Base-by-base conservation (phyloP, 2,329 filamentous ascomycete genomes). In the Beauveria rudraprayagi region DNA sequence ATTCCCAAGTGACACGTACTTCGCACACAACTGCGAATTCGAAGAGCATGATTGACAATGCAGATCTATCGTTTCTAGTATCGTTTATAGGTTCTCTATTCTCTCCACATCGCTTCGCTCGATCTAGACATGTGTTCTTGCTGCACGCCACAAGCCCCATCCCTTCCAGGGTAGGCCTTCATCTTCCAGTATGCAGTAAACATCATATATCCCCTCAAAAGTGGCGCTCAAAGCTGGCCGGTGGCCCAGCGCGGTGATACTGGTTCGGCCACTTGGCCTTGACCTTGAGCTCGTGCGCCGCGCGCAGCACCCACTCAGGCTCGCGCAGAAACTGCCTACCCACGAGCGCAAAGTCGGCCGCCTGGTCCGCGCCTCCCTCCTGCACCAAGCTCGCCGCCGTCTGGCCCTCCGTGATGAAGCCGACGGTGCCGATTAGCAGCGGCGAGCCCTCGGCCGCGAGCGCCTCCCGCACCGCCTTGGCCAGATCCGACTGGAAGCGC, bases 301-400 rank as follows among this genome's bases (percentile, higher is more conserved):
- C 87, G 40, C 83, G 80, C 74, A 91, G 84, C 9, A 91, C 88
- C 70, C 92, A 85, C 62, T 90, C 86, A 0, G 92, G 89, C 69
- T 96, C 91, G 71, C 91, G 85, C 75, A 95, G 80, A 73, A 94
- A 94, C 69, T 89, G 87, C 61, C 91, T 80, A 0, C 84, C 92
- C 1, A 88, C 80, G 19, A 93, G 79, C 0, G 88, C 85, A n/a
- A 92, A 72, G 70, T 97, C 92, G 57, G 9, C 76, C 72, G 63
- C 76, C 72, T 62, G 83, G 76, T 56, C 67, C 70, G 60, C 72
- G n/a, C 71, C 74, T 17, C 71, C 75, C 60, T 77, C 75, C 69
- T 85, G 88, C 62, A 76, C 83, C 65, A 79, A 75, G 1, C 73
- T 73, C 60, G 85, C 81, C 6, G 90, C 91, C 71, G 88, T 81